Evolutionary conservation across 106 monocot genomes (phyloP).

Genomic region (Apostasia ramifera): DNA sequence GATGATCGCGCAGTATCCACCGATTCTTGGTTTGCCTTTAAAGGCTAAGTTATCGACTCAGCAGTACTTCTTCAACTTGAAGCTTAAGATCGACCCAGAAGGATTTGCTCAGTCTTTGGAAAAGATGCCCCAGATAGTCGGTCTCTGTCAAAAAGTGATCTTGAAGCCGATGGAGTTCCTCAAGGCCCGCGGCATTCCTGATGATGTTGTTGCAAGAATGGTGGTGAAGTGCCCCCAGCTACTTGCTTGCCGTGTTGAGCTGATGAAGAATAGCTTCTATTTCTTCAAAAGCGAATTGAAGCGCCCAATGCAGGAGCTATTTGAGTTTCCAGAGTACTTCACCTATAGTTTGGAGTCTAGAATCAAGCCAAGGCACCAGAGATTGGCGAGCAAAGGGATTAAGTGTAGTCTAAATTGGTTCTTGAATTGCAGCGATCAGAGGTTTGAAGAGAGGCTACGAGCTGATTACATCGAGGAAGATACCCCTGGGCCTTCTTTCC

Average conservation of each 20-base stretch:
- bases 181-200: conserved; percentile 37
- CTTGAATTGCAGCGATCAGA: conserved; percentile 76
- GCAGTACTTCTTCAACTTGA: conserved; percentile 62
- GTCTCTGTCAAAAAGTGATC: conserved; percentile 45
- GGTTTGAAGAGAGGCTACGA: conserved; percentile 75
- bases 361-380: conserved; percentile 73
- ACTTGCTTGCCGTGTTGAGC: conserved; percentile 40
- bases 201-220: conserved; percentile 60
- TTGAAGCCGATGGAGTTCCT: conserved; percentile 77
- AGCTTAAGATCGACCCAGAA: conserved; percentile 46
- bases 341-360: conserved; percentile 89
- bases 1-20: conserved; percentile 54
- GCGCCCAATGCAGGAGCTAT: conserved; percentile 58
- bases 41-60: conserved; percentile 62
- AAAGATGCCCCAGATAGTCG: conserved; percentile 87
- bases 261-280: conserved; percentile 76
- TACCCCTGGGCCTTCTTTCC: conserved; percentile 35
- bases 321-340: conserved; percentile 87
- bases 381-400: conserved; percentile 51
- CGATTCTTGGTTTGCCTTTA: conserved; percentile 67
- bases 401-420: conserved; percentile 80
- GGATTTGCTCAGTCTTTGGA: conserved; percentile 67
- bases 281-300: conserved; percentile 81
- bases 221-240: conserved; percentile 77
- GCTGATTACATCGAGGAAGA: conserved; percentile 79